phyloP scores from a whole-genome alignment of 2,329 filamentous ascomycete genomes.

The Xylariaceae sp. region DNA sequence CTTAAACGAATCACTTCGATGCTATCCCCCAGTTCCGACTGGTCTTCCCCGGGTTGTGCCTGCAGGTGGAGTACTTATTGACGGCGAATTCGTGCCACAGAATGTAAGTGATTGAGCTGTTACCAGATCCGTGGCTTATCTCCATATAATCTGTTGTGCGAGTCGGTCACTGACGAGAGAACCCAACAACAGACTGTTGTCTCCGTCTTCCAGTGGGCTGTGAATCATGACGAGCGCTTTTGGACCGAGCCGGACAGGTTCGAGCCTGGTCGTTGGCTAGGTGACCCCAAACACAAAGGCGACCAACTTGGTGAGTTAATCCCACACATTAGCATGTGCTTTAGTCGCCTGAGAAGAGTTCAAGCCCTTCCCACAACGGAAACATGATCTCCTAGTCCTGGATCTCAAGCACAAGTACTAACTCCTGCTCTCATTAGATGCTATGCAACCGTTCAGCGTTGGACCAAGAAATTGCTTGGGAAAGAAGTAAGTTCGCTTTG shows the following conservation, averaged over 20 bases:
- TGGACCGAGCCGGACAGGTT: conserved; percentile 36
- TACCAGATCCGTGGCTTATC: background rate
- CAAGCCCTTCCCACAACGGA: too few species aligned
- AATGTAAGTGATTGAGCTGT: conserved; percentile 18
- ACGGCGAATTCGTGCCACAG: conserved; percentile 24
- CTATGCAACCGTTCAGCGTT: conserved; percentile 34
- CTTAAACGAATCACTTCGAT: conserved; percentile 39
- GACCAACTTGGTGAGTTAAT: conserved; percentile 29
- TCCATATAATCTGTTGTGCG: background rate
- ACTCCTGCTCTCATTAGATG: conserved; percentile 14
- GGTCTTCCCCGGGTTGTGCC: conserved; percentile 23
- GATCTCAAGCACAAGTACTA: background rate
- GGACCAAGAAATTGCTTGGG: conserved; percentile 39
- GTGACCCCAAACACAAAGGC: conserved; percentile 24
- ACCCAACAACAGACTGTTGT: conserved; percentile 30
- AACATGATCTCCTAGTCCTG: background rate
- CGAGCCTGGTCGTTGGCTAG: conserved; percentile 37
- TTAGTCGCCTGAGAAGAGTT: too few species aligned
- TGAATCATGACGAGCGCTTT: conserved; percentile 32
- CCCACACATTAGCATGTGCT: background rate
- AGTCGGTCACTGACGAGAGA: background rate
- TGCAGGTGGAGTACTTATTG: conserved; percentile 23
- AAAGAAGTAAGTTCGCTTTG: conserved; percentile 31
- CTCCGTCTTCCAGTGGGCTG: conserved; percentile 34
- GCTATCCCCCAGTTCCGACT: conserved; percentile 34